Conservation (phyloP, 208 protist species). For the Acanthamoeba healyi region DNA sequence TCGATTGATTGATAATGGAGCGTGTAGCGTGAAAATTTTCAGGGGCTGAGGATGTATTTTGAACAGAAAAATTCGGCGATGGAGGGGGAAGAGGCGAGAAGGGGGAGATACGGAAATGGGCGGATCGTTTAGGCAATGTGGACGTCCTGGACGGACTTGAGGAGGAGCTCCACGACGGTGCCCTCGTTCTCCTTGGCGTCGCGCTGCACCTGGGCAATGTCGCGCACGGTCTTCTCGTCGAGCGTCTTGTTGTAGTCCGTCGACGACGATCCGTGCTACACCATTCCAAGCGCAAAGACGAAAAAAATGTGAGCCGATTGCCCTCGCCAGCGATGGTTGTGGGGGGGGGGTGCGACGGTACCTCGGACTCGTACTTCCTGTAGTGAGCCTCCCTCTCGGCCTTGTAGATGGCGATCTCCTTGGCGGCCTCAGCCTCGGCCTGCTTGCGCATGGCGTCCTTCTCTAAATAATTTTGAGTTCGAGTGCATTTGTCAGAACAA, state of each 20-base stretch:
- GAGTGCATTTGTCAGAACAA: too few species aligned
- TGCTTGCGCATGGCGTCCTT: conserved; percentile 49
- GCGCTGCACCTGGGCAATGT: conserved; percentile 30
- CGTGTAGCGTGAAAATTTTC: not conserved
- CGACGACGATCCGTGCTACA: conserved; percentile 4
- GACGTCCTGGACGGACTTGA: conserved; percentile 47
- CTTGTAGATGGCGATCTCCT: conserved; percentile 26
- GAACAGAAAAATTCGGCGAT: conserved; percentile 39
- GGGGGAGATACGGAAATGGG: not conserved
- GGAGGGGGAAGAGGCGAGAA: not conserved
- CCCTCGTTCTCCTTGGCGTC: conserved; percentile 16
- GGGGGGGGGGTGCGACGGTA: not conserved
- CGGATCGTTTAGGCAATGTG: not conserved
- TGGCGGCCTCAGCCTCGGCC: conserved; percentile 15
- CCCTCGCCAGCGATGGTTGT: not conserved
- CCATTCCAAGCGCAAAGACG: not conserved
- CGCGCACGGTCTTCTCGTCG: conserved; percentile 1
- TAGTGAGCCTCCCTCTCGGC: conserved; percentile 30
- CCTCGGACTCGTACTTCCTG: conserved; percentile 42
- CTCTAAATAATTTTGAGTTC: conserved; percentile 5
- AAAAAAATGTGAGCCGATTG: not conserved
- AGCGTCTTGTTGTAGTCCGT: conserved; percentile 63
- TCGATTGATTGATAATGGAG: too few species aligned
- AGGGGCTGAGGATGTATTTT: not conserved
- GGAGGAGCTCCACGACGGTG: conserved; percentile 12